Evolutionary conservation across 2,329 filamentous ascomycete species (phyloP).

Genomic region (Xylaria sp.): DNA sequence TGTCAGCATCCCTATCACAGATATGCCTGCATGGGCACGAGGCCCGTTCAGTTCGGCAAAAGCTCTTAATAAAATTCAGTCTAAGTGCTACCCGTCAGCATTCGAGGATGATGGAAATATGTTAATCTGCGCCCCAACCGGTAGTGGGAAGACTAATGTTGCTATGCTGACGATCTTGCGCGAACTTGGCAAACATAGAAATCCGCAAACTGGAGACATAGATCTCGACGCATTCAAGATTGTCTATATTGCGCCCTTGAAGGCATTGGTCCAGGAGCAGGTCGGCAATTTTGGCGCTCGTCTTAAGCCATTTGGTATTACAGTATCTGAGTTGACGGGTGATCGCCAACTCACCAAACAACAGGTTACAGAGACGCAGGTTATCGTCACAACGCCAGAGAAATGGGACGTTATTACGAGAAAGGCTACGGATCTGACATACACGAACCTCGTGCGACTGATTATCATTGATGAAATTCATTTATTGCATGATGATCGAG

Average conservation of each 20-base stretch:
- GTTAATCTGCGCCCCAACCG: slow-evolving; percentile 96
- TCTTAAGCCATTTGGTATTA: slow-evolving; percentile 89
- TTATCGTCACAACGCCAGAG: slow-evolving; percentile 98
- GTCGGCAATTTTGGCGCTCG: slow-evolving; percentile 97
- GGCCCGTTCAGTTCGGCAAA: slow-evolving; percentile 86
- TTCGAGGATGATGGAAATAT: slow-evolving; percentile 97
- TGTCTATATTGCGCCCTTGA: slow-evolving; percentile 94
- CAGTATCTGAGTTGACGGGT: slow-evolving; percentile 94
- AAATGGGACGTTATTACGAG: slow-evolving; percentile 99
- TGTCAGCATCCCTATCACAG: slow-evolving; percentile 81
- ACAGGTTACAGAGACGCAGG: slow-evolving; percentile 96
- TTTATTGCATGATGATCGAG: slow-evolving; percentile 95
- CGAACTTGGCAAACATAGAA: slow-evolving; percentile 94
- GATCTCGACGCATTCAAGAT: slow-evolving; percentile 98
- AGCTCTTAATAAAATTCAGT: slow-evolving; percentile 94
- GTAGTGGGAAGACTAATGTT: slow-evolving; percentile 98
- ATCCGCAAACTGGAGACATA: slow-evolving; percentile 90
- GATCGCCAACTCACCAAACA: slow-evolving; percentile 98
- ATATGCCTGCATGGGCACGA: slow-evolving; percentile 92
- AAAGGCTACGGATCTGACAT: slow-evolving; percentile 95
- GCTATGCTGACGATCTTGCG: slow-evolving; percentile 96
- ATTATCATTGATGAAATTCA: slow-evolving; percentile 99
- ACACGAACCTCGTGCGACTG: slow-evolving; percentile 95
- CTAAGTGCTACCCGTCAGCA: slow-evolving; percentile 88
- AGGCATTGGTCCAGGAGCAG: slow-evolving; percentile 96